Percentiles rank a stretch among this genome's conserved stretches.
These are phyloP conservation scores for Fusarium fujikuroi DNA, from an alignment of 2,329 filamentous ascomycete genomes.

Conservation along the genomic window DNA sequence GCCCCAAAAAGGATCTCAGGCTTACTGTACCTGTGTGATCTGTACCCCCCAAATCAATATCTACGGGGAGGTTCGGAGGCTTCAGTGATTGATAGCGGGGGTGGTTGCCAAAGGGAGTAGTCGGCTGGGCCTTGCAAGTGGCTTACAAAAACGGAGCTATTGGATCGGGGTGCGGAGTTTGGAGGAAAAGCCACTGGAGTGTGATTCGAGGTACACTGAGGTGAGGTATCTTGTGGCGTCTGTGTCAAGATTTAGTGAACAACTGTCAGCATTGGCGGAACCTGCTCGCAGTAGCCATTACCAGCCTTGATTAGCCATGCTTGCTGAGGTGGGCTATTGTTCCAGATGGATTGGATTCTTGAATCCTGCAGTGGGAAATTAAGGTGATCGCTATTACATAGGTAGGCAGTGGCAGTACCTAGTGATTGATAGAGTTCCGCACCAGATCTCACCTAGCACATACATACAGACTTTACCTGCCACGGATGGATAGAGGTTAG, in stretches of 20 bases:
- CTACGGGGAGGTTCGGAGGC: constrained; percentile 18
- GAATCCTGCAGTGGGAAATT: constrained; percentile 1
- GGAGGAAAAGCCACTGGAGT: neutral
- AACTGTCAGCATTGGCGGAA: constrained; percentile 39
- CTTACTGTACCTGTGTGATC: constrained; percentile 22
- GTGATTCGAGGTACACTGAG: constrained; percentile 4
- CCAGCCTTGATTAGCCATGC: neutral
- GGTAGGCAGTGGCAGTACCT: neutral
- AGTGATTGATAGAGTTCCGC: neutral
- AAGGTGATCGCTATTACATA: constrained; percentile 3
- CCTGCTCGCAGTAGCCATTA: neutral
- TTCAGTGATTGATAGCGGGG: constrained; percentile 23
- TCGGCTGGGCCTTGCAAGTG: neutral
- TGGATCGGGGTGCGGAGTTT: neutral
- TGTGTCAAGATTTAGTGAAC: constrained; percentile 37
- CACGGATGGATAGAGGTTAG: neutral
- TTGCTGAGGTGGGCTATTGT: neutral
- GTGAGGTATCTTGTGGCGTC: constrained; percentile 10
- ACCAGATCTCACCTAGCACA: neutral
- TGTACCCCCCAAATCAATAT: constrained; percentile 17
- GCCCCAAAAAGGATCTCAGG: constrained; percentile 16
- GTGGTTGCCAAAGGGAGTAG: neutral
- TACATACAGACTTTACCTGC: neutral
- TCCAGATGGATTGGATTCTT: neutral
- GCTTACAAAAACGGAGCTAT: neutral